Evolutionary conservation across 2,329 filamentous ascomycete genomes (phyloP), one percentile per base, ranked within the genome.

Genomic region (Nigrospora oryzae): DNA sequence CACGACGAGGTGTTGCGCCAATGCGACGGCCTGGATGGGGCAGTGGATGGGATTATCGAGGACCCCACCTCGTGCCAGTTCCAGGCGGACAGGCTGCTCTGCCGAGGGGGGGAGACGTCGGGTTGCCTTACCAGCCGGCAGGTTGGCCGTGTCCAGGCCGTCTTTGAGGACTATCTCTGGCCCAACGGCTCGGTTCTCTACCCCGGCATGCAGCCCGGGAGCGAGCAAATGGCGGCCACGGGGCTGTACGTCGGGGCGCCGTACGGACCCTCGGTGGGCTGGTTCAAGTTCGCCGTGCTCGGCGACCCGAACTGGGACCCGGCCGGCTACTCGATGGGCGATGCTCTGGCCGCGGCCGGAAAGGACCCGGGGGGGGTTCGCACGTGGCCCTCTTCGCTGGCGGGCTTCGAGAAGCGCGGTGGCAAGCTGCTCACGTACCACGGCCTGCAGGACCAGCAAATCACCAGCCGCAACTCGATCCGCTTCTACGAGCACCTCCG

Each of bases 401-500:
- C 53, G 53, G 57, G 52, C 19, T 61, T 65, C 35, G 52, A 60
- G 37, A 51, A 58, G 2, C 54, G 59, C 7, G 67, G 68, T 17
- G 63, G 61, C 16, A 74, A 73, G 53, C 51, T 74, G 28, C 16
- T 56, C 19, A 37, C 47, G 17, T 66, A 62, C 47, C 67, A 71
- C 46, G 70, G 71, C 11, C 59, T 60, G 31, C 62, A 65, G 47
- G 71, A 74, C 50, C 61, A 58, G 17, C 61, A 71, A 46, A 71
- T 74, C 53, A 61, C 63, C 3, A 65, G 62, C 14, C 63, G 65
- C 14, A 72, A 69, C 54, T 67, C 63, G 13, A 62, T 65, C 12
- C 55, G 68, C 16, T 73, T 74, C 58, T 74, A 74, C 56, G 56
- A 70, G 38, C 63, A 71, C 42, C 65, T 74, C 11, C 56, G 61